Base-by-base conservation (phyloP, 768 basidiomycete species). In the Boletales sp. region DNA sequence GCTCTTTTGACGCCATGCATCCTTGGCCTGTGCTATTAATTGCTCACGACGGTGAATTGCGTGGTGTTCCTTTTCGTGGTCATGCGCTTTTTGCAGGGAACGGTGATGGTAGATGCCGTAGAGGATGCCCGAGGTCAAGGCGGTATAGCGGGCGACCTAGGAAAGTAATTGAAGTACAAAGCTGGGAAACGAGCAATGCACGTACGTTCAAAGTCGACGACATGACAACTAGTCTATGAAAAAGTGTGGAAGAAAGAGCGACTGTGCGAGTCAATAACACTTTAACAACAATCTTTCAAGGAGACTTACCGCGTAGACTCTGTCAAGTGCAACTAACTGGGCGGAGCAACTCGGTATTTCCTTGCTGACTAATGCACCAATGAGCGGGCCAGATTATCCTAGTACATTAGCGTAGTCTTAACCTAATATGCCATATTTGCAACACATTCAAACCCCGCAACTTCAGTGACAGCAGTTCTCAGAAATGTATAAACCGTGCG, bases 81-180 rank as follows among this genome's bases (percentile, higher is more conserved):
- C 84, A 67, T 90, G 82, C 47, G 80, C 74, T 55, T 82, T 79
- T 74, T 95, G 93, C 58, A 99, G 73, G 63, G 94, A 87, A 63
- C 88, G 83, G 64, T 89, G 87, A 77, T 97, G 94, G 64, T 83
- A 83, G 69, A 94, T 85, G 66, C 95, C 95, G 69, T 97, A 98
- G 66, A 84, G 71, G 58, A 95, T 80, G 65, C 95, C 95, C 38
- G 83, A 78, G 57, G 86, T 72, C 59, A 99, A 82, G 44, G 94
- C 93, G 17, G 92, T 86, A 72, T 95, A 98, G 64, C 95, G 90
- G 63, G 87, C 87, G 69, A 95, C 95, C 95, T 94, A 68, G 14
- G 37, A 18, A 18, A 41, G 15, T 38, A 62, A 30, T 46, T 8
- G 10, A 33, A 18, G 39, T 18, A 18, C 39, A 39, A 42, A 15